A percentile compares a stretch with the other conserved stretches of the same genome.
Conservation (phyloP, 441 rosid species). For the Lepidium campestre region DNA sequence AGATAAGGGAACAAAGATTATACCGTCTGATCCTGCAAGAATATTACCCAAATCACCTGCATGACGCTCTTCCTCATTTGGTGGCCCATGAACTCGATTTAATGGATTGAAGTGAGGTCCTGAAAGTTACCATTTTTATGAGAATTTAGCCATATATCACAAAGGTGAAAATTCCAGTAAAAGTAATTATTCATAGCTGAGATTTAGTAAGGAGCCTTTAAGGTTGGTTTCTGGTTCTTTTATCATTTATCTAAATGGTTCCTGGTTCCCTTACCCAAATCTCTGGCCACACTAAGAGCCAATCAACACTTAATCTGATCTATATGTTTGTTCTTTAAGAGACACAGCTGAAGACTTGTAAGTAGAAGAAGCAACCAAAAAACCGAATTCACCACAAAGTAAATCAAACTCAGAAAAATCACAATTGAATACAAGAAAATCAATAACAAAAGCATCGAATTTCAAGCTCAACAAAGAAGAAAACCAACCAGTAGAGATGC, state of each 20-base stretch:
- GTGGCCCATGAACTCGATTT: constrained; percentile 82
- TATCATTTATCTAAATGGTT: background rate
- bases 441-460: background rate
- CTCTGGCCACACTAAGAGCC: background rate
- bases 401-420: constrained; percentile 24
- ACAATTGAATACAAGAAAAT: constrained; percentile 29
- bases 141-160: background rate
- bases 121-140: constrained; percentile 25
- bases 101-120: constrained; percentile 92
- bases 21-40: constrained; percentile 76
- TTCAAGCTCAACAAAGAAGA: constrained; percentile 27
- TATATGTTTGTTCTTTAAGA: background rate
- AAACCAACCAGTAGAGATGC: constrained; percentile 86
- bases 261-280: background rate
- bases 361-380: constrained; percentile 29
- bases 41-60: constrained; percentile 95
- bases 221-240: background rate
- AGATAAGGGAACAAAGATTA: background rate
- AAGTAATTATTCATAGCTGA: background rate
- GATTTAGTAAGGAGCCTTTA: background rate
- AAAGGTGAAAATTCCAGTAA: background rate
- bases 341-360: constrained; percentile 39
- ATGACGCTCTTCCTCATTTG: constrained; percentile 75
- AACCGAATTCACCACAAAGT: background rate
- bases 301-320: constrained; percentile 1